Evolutionary conservation across 2,329 filamentous ascomycete genomes (phyloP), one percentile per base, ranked within the genome.

Genomic region (Fusarium fujikuroi): DNA sequence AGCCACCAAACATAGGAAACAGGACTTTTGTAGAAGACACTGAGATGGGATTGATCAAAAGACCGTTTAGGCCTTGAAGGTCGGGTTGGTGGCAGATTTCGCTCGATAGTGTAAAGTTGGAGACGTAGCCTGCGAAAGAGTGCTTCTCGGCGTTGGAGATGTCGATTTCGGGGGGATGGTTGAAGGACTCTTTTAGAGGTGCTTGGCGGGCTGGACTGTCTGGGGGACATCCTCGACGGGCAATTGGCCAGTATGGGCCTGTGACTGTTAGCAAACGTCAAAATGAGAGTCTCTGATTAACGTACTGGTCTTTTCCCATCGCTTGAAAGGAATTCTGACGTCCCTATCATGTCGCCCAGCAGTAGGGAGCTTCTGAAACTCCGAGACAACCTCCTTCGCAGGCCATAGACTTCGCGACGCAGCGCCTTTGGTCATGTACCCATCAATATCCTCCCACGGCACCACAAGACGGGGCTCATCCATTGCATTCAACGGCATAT

Each of bases 71-170:
- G 46, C 87, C 86, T 64, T 90, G 86, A 6, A 92, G 82, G 69
- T 91, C 88, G 1, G 91, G 89, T 60, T 92, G 89, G 65, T 91
- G 91, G 79, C 91, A 93, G 40, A 92, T 83, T 62, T 92, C 88
- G 46, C 86, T 86, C 7, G 89, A 88, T 4, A 88, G 81, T 28
- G 90, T 89, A 73, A 87, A 90, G 77, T 92, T 92, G 54, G 85
- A 84, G 10, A 92, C 86, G 65, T 87, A 90, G 10, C 91, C 91
- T 60, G 87, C 81, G 62, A 84, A 83, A 63, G 86, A 85, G 75
- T 91, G 87, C 3, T 85, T 82, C 12, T 80, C 78, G 19, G 86
- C 83, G 73, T 85, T 82, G 12, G 82, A 81, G 52, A 85, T 82
- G 21, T 84, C 83, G 70, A 89, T 85, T 18, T 74, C 60, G 5